A percentile compares a stretch with the other conserved stretches of the same genome.
Conservation (phyloP, 495 filamentous ascomycete species). For the Penicillium maclennaniae region DNA sequence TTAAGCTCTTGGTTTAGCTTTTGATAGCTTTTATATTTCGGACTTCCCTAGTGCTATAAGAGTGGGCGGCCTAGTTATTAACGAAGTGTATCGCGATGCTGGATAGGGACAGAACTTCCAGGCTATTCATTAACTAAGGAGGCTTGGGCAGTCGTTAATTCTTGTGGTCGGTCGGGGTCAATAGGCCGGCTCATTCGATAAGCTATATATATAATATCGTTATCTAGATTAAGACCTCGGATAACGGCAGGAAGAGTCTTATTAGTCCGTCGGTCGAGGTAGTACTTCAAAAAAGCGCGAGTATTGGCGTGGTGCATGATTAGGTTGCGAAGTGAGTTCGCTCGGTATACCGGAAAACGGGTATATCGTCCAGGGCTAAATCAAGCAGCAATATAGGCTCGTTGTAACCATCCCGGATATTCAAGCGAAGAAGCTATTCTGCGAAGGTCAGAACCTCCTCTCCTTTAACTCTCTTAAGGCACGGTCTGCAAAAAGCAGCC, state of each 20-base stretch:
- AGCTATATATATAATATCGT: slow-evolving; percentile 29
- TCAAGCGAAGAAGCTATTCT: too few species aligned
- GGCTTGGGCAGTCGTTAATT: slow-evolving; percentile 28
- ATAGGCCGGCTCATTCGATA: slow-evolving; percentile 32
- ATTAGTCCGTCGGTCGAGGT: slow-evolving; percentile 28
- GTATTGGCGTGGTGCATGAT: slow-evolving; percentile 33
- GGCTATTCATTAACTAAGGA: slow-evolving; percentile 26
- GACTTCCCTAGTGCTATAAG: slow-evolving; percentile 17
- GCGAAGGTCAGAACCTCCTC: too few species aligned
- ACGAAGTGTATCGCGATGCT: slow-evolving; percentile 19
- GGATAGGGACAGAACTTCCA: slow-evolving; percentile 18
- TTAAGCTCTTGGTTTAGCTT: slow-evolving; percentile 23
- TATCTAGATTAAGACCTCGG: slow-evolving; percentile 27
- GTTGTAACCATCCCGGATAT: too few species aligned
- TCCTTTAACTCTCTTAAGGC: too few species aligned
- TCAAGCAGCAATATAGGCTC: too few species aligned
- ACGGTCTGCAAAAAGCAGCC: slow-evolving; percentile 33
- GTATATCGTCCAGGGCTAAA: too few species aligned
- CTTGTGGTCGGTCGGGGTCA: slow-evolving; percentile 28
- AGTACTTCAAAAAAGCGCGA: slow-evolving; percentile 32
- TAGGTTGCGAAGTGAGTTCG: slow-evolving; percentile 29
- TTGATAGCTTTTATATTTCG: slow-evolving; percentile 22
- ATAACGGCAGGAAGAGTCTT: slow-evolving; percentile 31
- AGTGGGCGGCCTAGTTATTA: slow-evolving; percentile 14
- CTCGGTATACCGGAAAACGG: too few species aligned